Evolutionary conservation across 2,329 filamentous ascomycete genomes (phyloP).

Genomic region (Trematosphaeria pertusa): DNA sequence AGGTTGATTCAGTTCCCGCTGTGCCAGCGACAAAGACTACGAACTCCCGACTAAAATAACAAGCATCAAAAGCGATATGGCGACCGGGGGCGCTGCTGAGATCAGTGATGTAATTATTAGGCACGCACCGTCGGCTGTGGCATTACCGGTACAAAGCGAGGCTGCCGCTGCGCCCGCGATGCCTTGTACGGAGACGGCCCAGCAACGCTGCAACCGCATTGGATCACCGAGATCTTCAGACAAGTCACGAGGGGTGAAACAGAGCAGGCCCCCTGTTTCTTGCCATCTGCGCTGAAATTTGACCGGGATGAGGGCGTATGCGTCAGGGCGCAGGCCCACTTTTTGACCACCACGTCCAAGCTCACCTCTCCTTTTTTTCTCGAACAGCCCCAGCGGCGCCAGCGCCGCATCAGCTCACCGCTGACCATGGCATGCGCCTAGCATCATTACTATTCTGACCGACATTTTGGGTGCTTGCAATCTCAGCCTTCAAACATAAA

Average conservation of each 20-base stretch:
- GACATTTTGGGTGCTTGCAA: constrained; percentile 46
- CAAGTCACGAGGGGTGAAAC: constrained; percentile 53
- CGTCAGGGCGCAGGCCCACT: constrained; percentile 38
- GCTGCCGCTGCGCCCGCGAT: constrained; percentile 24
- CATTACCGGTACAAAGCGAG: constrained; percentile 17
- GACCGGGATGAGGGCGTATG: constrained; percentile 46
- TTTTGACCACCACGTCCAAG: constrained; percentile 29
- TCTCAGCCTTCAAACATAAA: constrained; percentile 49
- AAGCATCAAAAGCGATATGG: constrained; percentile 24
- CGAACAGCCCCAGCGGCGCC: constrained; percentile 46
- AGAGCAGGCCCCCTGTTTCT: constrained; percentile 45
- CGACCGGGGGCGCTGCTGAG: constrained; percentile 5
- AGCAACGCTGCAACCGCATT: constrained; percentile 38
- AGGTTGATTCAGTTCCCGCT: too few relatives aligned
- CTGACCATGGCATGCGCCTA: constrained; percentile 47
- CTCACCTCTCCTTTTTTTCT: constrained; percentile 46
- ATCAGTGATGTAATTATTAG: constrained; percentile 43
- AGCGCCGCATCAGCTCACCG: constrained; percentile 49
- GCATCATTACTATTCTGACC: constrained; percentile 50
- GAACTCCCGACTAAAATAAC: constrained; percentile 26
- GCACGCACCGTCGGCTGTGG: constrained; percentile 20
- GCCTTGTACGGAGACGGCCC: constrained; percentile 29
- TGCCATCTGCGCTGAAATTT: constrained; percentile 38
- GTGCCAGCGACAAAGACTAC: too few relatives aligned
- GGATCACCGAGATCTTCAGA: constrained; percentile 45